Percentiles rank a stretch among this genome's conserved stretches.
These are phyloP conservation scores for Phaseolus lunatus DNA, from an alignment of 306 rosid genomes.

Conservation along the genomic window DNA sequence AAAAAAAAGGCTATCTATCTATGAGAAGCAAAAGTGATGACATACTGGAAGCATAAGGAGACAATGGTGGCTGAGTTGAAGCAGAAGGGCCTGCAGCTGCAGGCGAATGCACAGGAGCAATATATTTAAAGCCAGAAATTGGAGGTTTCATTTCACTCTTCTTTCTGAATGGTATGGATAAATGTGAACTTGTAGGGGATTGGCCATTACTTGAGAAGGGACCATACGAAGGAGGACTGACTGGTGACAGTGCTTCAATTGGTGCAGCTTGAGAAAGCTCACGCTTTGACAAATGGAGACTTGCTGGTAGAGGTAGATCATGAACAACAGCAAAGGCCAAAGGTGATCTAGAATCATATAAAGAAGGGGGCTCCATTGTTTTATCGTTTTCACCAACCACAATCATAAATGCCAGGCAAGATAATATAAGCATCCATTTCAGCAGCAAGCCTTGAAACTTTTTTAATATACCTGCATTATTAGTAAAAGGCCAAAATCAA, in stretches of 20 bases:
- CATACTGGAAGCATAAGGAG: slow-evolving; percentile 41
- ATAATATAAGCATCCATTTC: slow-evolving; percentile 57
- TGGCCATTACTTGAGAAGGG: slow-evolving; percentile 33
- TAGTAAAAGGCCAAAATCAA: slow-evolving; percentile 36
- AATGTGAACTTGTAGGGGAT: slow-evolving; percentile 63
- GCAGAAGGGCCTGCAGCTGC: slow-evolving; percentile 40
- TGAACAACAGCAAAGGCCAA: slow-evolving; percentile 5
- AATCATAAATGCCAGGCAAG: slow-evolving; percentile 52
- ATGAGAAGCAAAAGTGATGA: not conserved
- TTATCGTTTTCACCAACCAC: slow-evolving; percentile 22
- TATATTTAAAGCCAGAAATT: not conserved
- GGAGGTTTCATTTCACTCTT: slow-evolving; percentile 22
- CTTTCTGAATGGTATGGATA: slow-evolving; percentile 54
- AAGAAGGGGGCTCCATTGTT: slow-evolving; percentile 18
- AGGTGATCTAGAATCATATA: slow-evolving; percentile 19
- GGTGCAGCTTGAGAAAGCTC: slow-evolving; percentile 10
- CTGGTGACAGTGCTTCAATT: slow-evolving; percentile 8
- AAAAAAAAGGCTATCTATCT: not conserved
- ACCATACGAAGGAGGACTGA: slow-evolving; percentile 12
- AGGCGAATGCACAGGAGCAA: slow-evolving; percentile 34
- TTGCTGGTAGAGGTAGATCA: slow-evolving; percentile 18
- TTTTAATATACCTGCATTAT: slow-evolving; percentile 61
- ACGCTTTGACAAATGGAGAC: slow-evolving; percentile 7
- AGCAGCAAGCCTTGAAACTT: slow-evolving; percentile 49
- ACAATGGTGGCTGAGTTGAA: slow-evolving; percentile 33